Base-by-base conservation (phyloP, 2,329 filamentous ascomycete species). In the Tothia fuscella region DNA sequence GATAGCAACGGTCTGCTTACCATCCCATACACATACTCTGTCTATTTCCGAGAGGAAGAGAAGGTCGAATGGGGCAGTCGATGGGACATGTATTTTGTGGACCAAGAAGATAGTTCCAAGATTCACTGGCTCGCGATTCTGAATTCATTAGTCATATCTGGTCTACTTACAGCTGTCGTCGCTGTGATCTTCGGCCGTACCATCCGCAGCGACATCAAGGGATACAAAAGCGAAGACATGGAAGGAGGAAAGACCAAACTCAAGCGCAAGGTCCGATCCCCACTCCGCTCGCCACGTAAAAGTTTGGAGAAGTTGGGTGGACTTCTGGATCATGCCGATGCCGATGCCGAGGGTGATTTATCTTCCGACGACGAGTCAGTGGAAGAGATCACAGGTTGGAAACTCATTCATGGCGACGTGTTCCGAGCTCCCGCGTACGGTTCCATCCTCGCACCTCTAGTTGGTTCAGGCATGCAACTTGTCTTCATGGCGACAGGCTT, bases 81-180 rank as follows among this genome's bases (percentile, higher is more conserved):
- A 42, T 94, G 87, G 86, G 83, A 93, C 53, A 65, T 89, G 42
- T 93, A 93, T 60, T 93, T 93, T 62, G 82, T 82, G 46, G 87
- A 89, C 57, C 83, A 91, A 55, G 80, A 85, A 44, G 83, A 89
- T 50, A 82, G 82, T 34, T 79, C 76, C 20, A 78, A 77, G 55
- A 84, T 89, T 19, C 86, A 93, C 57, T 93, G 85, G 83, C 69
- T 93, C 43, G 85, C 86, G 26, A 89, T 93, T 48, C 61, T 91
- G 59, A 93, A 93, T 63, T 91, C 85, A 0, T 61, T 93, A 49
- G 80, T 87, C 49, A 91, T 93, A 49, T 84, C 81, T 38, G 80
- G 80, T 5, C 66, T 91, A 26, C 66, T 93, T 31, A 87, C 82
- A 2, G 78, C 80, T 14, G 78, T 86, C 26, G 82, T 91, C 19